Evolutionary conservation across 345 rosid species (phyloP).

Genomic region (Lenwebbia sp.): DNA sequence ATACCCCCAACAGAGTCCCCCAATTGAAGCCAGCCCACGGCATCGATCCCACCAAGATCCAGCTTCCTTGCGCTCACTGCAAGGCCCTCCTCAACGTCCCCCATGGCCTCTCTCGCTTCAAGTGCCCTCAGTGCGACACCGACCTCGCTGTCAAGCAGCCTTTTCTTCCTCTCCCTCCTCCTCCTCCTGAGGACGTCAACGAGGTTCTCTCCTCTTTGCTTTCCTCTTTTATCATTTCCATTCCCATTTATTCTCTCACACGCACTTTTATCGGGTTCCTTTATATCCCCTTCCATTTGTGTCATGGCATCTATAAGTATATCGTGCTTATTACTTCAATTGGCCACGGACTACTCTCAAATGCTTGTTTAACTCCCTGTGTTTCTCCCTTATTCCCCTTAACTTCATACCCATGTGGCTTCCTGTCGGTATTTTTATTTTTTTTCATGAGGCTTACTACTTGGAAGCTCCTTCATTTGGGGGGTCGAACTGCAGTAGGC

Average conservation of each 20-base stretch:
- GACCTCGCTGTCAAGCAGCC: slow-evolving; percentile 70
- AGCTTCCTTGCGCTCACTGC: slow-evolving; percentile 89
- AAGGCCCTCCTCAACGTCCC: slow-evolving; percentile 94
- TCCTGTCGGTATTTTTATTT: background rate
- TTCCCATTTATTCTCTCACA: background rate
- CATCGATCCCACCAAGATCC: slow-evolving; percentile 97
- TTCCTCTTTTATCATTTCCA: background rate
- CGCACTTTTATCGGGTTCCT: background rate
- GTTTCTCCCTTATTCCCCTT: background rate
- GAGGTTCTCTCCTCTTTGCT: slow-evolving; percentile 31
- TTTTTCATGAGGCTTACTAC: background rate
- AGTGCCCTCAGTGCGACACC: slow-evolving; percentile 85
- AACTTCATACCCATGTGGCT: background rate
- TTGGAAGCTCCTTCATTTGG: background rate
- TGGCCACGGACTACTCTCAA: background rate
- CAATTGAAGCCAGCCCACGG: slow-evolving; percentile 59
- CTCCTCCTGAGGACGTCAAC: slow-evolving; percentile 70
- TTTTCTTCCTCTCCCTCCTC: slow-evolving; percentile 44
- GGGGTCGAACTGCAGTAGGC: background rate
- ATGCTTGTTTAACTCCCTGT: background rate
- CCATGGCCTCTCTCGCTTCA: slow-evolving; percentile 70
- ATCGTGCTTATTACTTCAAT: background rate
- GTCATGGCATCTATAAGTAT: background rate
- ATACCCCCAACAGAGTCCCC: background rate
- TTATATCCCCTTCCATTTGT: background rate